Conservation (phyloP, 306 rosid genomes). For the Begonia masoniana region DNA sequence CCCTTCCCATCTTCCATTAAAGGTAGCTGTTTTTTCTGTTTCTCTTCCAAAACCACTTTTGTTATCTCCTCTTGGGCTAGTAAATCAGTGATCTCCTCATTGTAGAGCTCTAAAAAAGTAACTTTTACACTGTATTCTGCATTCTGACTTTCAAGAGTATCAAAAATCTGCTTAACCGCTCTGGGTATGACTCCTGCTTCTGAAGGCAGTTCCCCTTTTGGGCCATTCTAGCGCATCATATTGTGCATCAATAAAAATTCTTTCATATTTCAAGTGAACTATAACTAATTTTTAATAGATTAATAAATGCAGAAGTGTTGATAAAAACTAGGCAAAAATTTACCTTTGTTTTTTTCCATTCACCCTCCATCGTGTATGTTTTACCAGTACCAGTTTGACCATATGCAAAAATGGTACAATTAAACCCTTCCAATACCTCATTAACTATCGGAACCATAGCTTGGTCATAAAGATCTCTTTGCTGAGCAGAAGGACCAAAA, state of each 20-base stretch:
- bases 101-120: constrained; percentile 79
- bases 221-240: constrained; percentile 47
- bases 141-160: constrained; percentile 80
- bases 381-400: constrained; percentile 97
- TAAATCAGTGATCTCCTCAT: constrained; percentile 86
- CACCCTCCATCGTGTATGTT: constrained; percentile 95
- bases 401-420: constrained; percentile 86
- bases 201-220: constrained; percentile 74
- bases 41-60: constrained; percentile 58
- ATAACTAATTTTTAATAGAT: neutral
- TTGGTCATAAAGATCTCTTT: constrained; percentile 74
- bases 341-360: constrained; percentile 86
- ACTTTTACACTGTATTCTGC: constrained; percentile 93
- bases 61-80: constrained; percentile 90
- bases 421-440: constrained; percentile 84
- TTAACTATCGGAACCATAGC: constrained; percentile 77
- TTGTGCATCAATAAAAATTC: no score
- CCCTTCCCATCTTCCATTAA: constrained; percentile 98
- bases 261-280: no score
- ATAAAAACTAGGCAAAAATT: neutral
- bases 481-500: constrained; percentile 82
- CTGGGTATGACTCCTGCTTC: constrained; percentile 93
- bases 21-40: constrained; percentile 83
- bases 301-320: neutral
- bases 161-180: constrained; percentile 89